phyloP scores from a whole-genome alignment of 2,329 filamentous ascomycete genomes.

The Diaporthe helianthi region DNA sequence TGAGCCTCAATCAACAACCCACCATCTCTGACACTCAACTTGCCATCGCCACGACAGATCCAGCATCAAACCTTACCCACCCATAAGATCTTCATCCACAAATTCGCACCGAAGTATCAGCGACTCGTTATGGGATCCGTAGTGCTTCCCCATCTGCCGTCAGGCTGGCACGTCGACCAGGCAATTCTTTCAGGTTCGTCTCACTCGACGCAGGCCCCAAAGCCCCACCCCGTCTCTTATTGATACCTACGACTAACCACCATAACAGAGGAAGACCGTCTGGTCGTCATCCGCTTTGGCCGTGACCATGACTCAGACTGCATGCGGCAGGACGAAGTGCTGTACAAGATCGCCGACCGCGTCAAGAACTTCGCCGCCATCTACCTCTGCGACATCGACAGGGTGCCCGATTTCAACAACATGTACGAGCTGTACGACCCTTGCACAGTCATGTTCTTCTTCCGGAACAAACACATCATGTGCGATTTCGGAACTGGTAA shows the following conservation, averaged over 20 bases:
- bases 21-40: neutral
- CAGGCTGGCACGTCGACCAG: slow-evolving; percentile 98
- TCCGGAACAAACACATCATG: slow-evolving; percentile 98
- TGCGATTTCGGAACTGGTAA: slow-evolving; percentile 97
- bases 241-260: neutral
- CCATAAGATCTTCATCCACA: no score
- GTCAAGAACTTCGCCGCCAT: slow-evolving; percentile 94
- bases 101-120: neutral
- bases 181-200: slow-evolving; percentile 69
- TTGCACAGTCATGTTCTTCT: slow-evolving; percentile 93
- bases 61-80: neutral
- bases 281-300: slow-evolving; percentile 93
- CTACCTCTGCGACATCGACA: slow-evolving; percentile 90
- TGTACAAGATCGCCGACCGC: slow-evolving; percentile 90
- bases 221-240: slow-evolving; percentile 40
- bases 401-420: slow-evolving; percentile 84
- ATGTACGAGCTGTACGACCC: slow-evolving; percentile 84
- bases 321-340: slow-evolving; percentile 84
- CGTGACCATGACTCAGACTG: slow-evolving; percentile 73
- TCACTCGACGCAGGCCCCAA: slow-evolving; percentile 38
- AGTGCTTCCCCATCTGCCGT: slow-evolving; percentile 87
- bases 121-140: slow-evolving; percentile 72
- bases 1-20: slow-evolving; percentile 7
- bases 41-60: neutral
- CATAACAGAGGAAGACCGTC: slow-evolving; percentile 73